Evolutionary conservation across 495 filamentous ascomycete species (phyloP).

Genomic region (Tuber microsphaerosporum): DNA sequence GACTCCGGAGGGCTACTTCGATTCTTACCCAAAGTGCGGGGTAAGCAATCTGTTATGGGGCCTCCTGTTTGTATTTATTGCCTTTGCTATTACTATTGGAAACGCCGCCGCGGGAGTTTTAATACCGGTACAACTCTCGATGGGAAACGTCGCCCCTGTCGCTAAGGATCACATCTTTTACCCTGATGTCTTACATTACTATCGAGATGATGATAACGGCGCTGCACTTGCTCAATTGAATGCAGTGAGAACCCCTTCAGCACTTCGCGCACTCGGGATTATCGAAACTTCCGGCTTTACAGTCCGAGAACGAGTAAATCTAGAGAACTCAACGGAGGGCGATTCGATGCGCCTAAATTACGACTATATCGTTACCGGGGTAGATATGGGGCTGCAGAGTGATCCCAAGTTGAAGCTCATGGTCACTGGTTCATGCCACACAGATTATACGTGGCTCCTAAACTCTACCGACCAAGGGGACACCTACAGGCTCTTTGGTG

Average conservation of each 20-base stretch:
- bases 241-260: not conserved
- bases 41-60: not conserved
- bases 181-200: not conserved
- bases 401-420: not conserved
- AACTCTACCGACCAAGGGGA: not conserved
- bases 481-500: not conserved
- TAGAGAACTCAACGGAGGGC: not conserved
- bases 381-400: not conserved
- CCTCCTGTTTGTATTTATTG: not conserved
- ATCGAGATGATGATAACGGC: not conserved
- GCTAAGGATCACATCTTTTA: not conserved
- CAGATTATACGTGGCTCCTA: not conserved
- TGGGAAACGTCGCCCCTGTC: not conserved
- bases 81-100: not conserved
- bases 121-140: not conserved
- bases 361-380: not conserved
- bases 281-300: not conserved
- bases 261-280: not conserved
- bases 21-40: too few species aligned
- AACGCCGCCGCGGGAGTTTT: not conserved
- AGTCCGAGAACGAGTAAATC: not conserved
- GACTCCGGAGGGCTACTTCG: too few species aligned
- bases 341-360: not conserved
- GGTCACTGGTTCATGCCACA: not conserved
- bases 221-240: not conserved